A percentile compares a stretch with the other conserved stretches of the same genome.
Conservation (phyloP, 768 basidiomycete species). For the Phylloporus rhodoxanthus region DNA sequence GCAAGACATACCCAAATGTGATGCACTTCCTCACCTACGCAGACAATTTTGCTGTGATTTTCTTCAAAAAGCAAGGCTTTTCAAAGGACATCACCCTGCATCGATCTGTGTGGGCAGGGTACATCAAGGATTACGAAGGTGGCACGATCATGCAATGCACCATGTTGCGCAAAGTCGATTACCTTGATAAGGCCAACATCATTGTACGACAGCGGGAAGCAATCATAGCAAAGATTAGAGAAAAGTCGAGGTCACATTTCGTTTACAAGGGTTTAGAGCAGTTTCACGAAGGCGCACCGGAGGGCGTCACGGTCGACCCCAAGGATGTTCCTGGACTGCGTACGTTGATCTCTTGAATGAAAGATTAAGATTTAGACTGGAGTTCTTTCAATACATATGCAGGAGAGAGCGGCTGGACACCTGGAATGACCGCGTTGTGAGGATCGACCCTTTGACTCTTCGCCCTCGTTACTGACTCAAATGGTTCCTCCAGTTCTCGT, state of each 20-base stretch:
- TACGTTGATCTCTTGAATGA: constrained; percentile 32
- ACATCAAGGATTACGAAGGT: constrained; percentile 99
- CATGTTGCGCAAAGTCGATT: constrained; percentile 89
- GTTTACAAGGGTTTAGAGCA: constrained; percentile 74
- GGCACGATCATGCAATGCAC: constrained; percentile 99
- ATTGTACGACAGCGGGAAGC: constrained; percentile 83
- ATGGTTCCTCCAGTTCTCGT: constrained; percentile 25
- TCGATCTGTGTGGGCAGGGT: constrained; percentile 91
- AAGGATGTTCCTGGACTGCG: constrained; percentile 84
- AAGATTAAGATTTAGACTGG: neutral
- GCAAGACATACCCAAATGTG: constrained; percentile 76
- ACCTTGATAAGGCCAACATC: constrained; percentile 72
- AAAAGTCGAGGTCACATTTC: constrained; percentile 80
- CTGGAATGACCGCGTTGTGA: constrained; percentile 70
- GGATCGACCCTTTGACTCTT: constrained; percentile 19
- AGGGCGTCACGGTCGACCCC: constrained; percentile 54
- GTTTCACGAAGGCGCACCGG: constrained; percentile 57
- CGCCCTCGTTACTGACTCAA: constrained; percentile 1
- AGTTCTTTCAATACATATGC: constrained; percentile 26
- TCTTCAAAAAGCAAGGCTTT: constrained; percentile 99
- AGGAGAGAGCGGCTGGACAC: constrained; percentile 93
- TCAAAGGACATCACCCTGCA: constrained; percentile 95
- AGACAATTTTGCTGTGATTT: constrained; percentile 98
- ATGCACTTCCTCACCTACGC: constrained; percentile 97
- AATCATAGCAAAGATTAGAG: constrained; percentile 80